These are phyloP conservation scores for Phaeodactylum tricornutum DNA, from an alignment of 108 stramenopile species.

Conservation along the genomic window DNA sequence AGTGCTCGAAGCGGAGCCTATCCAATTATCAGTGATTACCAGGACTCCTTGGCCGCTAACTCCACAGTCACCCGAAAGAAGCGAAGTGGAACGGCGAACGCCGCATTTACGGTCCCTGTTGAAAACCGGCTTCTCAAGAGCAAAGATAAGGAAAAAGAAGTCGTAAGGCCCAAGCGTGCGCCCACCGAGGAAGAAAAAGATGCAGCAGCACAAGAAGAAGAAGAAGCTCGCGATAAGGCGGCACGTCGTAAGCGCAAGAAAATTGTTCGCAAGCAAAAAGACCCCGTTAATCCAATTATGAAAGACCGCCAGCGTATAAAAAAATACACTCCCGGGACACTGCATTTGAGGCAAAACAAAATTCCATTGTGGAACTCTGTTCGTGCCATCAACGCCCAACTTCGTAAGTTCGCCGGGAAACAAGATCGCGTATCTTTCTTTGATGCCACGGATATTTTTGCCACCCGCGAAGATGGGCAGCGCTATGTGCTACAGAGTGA, in stretches of 20 bases:
- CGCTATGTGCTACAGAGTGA: slow-evolving; percentile 32
- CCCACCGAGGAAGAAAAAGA: neutral
- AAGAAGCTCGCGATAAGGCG: slow-evolving; percentile 1
- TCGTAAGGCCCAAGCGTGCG: neutral
- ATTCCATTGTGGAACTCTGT: slow-evolving; percentile 74
- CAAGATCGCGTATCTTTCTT: slow-evolving; percentile 52
- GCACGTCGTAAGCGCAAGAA: too few relatives aligned
- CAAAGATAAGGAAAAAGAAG: neutral
- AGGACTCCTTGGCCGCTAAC: neutral
- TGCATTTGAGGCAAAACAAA: slow-evolving; percentile 2
- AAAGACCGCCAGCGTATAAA: neutral
- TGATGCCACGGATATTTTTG: slow-evolving; percentile 63
- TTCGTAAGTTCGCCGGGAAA: slow-evolving; percentile 45
- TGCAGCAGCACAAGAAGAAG: slow-evolving; percentile 1
- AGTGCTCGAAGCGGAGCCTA: neutral
- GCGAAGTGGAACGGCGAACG: neutral
- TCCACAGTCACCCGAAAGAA: neutral
- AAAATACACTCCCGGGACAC: neutral
- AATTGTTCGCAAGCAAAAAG: neutral
- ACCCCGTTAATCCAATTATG: neutral
- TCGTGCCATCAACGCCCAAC: slow-evolving; percentile 50
- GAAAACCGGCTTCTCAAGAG: neutral
- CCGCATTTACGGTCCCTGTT: neutral
- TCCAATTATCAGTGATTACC: slow-evolving; percentile 2
- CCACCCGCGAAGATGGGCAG: slow-evolving; percentile 22